Conservation (phyloP, 2,329 filamentous ascomycete genomes). For the Aspergillus pseudonomiae region DNA sequence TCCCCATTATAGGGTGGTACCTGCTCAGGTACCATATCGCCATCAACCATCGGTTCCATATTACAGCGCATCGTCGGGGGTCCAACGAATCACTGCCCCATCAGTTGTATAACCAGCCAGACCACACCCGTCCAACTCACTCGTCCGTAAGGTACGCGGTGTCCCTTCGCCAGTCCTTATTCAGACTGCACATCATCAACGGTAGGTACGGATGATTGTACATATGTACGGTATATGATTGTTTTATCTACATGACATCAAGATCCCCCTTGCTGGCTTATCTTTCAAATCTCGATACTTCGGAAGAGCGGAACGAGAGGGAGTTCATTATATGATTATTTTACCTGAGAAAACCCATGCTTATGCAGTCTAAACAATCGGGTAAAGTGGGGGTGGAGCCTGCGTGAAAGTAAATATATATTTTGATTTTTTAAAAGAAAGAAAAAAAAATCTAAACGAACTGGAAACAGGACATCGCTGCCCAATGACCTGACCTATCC, state of each 20-base stretch:
- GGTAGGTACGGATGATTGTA: neutral
- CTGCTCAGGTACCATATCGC: neutral
- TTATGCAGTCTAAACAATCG: neutral
- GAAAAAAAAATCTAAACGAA: neutral
- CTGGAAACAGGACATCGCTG: neutral
- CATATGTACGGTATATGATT: neutral
- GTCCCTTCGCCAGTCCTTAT: slow-evolving; percentile 2
- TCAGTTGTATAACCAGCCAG: neutral
- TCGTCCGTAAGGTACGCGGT: neutral
- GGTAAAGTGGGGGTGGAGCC: slow-evolving; percentile 4
- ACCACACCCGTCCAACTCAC: slow-evolving; percentile 3
- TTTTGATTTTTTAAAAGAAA: neutral
- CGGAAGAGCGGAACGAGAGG: neutral
- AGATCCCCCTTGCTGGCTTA: neutral
- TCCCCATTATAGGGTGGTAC: neutral
- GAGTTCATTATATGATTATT: neutral
- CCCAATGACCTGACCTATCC: slow-evolving; percentile 1
- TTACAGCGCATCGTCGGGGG: neutral
- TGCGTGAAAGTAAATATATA: neutral
- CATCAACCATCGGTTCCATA: neutral
- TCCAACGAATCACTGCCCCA: neutral
- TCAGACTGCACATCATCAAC: slow-evolving; percentile 1
- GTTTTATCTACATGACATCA: neutral
- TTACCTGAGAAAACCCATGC: neutral
- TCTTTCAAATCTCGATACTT: neutral